Percentiles rank a stretch among this genome's conserved stretches.
Conservation (phyloP, 2,329 filamentous ascomycete genomes). For the Lizonia empirigonia region DNA sequence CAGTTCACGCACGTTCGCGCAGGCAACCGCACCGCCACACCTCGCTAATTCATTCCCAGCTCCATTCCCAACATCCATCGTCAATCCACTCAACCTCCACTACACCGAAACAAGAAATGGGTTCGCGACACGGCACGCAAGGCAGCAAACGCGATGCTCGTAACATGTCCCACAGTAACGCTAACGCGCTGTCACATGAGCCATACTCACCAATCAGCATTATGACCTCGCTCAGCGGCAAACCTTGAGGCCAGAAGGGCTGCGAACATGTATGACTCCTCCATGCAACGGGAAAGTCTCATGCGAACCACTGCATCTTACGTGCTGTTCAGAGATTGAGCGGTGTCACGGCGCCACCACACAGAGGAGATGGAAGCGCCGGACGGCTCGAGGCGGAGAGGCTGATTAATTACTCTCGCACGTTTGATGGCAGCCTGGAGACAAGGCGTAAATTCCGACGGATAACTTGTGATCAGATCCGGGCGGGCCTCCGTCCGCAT, state of each 20-base stretch:
- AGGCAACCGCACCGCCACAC: constrained; percentile 6
- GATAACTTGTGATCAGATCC: neutral
- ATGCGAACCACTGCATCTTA: neutral
- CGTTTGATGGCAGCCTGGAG: neutral
- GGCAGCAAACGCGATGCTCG: constrained; percentile 9
- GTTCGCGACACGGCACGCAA: constrained; percentile 2
- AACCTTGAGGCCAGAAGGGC: neutral
- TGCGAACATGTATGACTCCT: constrained; percentile 16
- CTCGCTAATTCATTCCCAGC: neutral
- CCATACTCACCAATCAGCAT: constrained; percentile 13
- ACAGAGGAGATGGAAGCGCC: neutral
- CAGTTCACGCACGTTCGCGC: neutral
- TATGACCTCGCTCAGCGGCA: neutral
- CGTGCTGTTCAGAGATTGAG: neutral
- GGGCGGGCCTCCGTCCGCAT: neutral
- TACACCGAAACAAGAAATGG: neutral
- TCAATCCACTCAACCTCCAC: neutral
- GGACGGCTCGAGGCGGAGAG: neutral
- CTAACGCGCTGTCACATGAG: constrained; percentile 31
- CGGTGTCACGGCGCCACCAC: neutral
- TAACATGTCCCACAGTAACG: constrained; percentile 15
- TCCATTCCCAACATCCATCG: neutral
- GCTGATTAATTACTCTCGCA: neutral
- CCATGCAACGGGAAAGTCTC: neutral
- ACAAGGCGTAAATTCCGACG: neutral